Evolutionary conservation across 2,329 filamentous ascomycete genomes (phyloP).

Genomic region (Diaporthe eres): DNA sequence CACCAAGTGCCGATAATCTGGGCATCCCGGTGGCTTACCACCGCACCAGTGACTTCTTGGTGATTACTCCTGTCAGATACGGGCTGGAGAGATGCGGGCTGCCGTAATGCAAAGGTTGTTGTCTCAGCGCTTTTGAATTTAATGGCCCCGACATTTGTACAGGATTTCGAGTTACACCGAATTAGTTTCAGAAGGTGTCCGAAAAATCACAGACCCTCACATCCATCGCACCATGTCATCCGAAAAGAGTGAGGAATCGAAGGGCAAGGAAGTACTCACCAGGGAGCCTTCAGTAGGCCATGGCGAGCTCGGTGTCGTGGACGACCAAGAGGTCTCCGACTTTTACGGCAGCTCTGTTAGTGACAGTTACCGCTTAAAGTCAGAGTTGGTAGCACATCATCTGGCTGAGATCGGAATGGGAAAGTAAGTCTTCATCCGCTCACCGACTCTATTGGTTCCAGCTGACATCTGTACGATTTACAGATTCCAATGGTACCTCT

Average conservation of each 20-base stretch:
- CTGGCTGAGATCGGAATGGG: slow-evolving; percentile 51
- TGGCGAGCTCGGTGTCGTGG: slow-evolving; percentile 39
- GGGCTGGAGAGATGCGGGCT: background rate
- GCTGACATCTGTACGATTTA: background rate
- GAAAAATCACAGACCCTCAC: background rate
- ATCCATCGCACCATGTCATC: slow-evolving; percentile 21
- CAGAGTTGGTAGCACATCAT: slow-evolving; percentile 50
- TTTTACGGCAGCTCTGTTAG: slow-evolving; percentile 55
- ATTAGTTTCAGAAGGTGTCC: background rate
- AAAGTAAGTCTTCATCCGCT: slow-evolving; percentile 47
- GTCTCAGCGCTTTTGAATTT: background rate
- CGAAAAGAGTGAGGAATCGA: slow-evolving; percentile 8
- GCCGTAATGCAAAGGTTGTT: background rate
- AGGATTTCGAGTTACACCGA: background rate
- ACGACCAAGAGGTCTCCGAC: slow-evolving; percentile 49
- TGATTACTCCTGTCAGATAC: background rate
- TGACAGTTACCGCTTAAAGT: slow-evolving; percentile 52
- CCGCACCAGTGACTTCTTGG: background rate
- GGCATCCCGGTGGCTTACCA: background rate
- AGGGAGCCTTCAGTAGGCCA: slow-evolving; percentile 23
- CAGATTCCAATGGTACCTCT: slow-evolving; percentile 58
- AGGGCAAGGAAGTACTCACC: slow-evolving; percentile 12
- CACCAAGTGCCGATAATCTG: slow-evolving; percentile 1
- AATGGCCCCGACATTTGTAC: background rate
- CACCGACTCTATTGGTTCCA: background rate